Base-by-base conservation (phyloP, 306 rosid species). In the Astragalus membranaceus region DNA sequence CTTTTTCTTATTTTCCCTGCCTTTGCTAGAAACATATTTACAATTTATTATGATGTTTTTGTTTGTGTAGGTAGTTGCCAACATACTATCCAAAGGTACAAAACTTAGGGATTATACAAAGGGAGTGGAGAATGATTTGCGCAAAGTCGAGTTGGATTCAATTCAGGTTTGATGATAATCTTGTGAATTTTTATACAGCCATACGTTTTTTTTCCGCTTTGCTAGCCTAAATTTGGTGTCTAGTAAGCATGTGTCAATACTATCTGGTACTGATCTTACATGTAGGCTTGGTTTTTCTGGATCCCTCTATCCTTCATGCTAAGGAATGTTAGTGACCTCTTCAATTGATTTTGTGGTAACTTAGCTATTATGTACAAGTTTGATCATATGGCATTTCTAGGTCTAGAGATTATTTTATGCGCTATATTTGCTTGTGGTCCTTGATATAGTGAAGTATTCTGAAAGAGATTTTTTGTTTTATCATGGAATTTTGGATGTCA, bases 131-230 rank as follows among this genome's bases (percentile, higher is more conserved):
- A 87, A 88, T 72, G 91, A 91, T 75, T 73, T 91, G 76, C 99
- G 95, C 50, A 89, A 88, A 88, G 92, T 94, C 70, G 99, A 94
- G 82, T 78, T 94, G 85, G 99, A 91, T 71, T 91, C 99, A 0
- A 94, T 94, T 78, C 97, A 93, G 98, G 98, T 92, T 75, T 73
- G 82, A 66, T 44, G 49, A 72, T 48, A 6, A 30, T 58, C 58
- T 81, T 81, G 44, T 55, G 17, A 60, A 0, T 12, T 5, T 57
- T 55, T 61, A 55, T 42, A 60, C n/a, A 43, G 54, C 35, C 35
- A 47, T 0, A 42, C 32, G 60, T 3, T 50, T 78, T 32, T 62
- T 13, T 49, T n/a, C n/a, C n/a, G n/a, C n/a, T n/a, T 62, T 76
- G 15, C 37, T 64, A 50, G 69, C 4, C 32, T 20, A 10, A 57